phyloP scores from a whole-genome alignment of 108 stramenopile species.

The Schizochytrium sp. region DNA sequence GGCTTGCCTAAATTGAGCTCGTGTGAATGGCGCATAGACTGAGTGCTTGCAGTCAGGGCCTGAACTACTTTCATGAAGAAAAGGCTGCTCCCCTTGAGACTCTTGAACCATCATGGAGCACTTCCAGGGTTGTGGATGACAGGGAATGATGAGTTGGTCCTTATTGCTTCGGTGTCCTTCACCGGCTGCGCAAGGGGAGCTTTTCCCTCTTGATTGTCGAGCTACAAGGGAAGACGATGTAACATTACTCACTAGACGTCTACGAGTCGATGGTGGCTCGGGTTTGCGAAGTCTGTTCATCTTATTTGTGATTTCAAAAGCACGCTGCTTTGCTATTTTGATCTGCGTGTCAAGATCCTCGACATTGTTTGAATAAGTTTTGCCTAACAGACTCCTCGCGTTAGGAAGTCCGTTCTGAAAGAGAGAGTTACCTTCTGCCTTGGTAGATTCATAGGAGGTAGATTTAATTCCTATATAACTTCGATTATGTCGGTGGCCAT shows the following conservation, averaged over 20 bases:
- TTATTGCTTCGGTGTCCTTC: background rate
- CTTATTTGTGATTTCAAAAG: background rate
- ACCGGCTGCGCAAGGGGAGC: background rate
- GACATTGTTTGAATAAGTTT: background rate
- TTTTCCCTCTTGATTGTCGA: too few species aligned
- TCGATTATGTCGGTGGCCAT: too few species aligned
- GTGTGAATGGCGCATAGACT: background rate
- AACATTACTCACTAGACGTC: too few species aligned
- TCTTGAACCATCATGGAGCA: background rate
- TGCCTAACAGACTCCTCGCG: too few species aligned
- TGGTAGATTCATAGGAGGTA: too few species aligned
- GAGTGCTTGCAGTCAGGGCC: background rate
- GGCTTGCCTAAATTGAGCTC: background rate
- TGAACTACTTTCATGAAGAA: background rate
- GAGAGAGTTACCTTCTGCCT: too few species aligned
- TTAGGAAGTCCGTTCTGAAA: too few species aligned
- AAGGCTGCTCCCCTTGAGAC: background rate
- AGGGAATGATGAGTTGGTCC: background rate
- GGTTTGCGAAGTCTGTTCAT: background rate
- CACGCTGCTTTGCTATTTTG: background rate
- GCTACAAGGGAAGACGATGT: too few species aligned
- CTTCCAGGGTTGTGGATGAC: background rate
- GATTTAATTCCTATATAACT: too few species aligned
- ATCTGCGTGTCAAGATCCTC: background rate
- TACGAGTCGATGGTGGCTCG: too few species aligned